These are phyloP conservation scores for Meredithiella fracta DNA, from an alignment of 2,329 filamentous ascomycete species.

Conservation along the genomic window DNA sequence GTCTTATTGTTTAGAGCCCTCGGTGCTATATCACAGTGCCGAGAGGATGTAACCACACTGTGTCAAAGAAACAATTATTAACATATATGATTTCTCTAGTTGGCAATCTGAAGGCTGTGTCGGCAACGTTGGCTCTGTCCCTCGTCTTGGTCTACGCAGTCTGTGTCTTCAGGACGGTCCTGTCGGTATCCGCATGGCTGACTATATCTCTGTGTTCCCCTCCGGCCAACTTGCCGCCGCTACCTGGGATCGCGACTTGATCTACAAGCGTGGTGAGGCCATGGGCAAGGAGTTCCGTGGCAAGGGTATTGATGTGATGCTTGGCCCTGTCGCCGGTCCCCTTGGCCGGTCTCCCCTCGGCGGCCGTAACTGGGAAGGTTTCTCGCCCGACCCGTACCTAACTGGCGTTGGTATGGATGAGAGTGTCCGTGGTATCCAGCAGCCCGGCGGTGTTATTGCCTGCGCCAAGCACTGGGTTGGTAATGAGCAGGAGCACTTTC, in stretches of 20 bases:
- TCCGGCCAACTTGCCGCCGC: conserved; percentile 65
- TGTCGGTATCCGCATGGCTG: conserved; percentile 58
- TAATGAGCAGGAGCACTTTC: conserved; percentile 69
- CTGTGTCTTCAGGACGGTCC: conserved; percentile 83
- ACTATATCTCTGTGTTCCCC: conserved; percentile 69
- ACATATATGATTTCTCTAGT: conserved; percentile 16
- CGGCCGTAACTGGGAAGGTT: conserved; percentile 48
- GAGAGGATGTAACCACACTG: not conserved
- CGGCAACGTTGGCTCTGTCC: conserved; percentile 56
- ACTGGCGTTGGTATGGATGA: conserved; percentile 56
- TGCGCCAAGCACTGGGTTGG: conserved; percentile 63
- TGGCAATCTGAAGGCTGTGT: conserved; percentile 52
- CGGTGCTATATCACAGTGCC: not conserved
- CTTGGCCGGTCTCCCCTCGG: conserved; percentile 30
- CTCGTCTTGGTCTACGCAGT: conserved; percentile 50
- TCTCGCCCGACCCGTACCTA: conserved; percentile 56
- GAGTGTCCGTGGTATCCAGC: conserved; percentile 67
- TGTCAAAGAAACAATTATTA: not conserved
- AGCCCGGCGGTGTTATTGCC: conserved; percentile 65
- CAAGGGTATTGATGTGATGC: conserved; percentile 61
- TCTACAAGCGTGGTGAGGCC: conserved; percentile 33
- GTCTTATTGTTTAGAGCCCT: not conserved
- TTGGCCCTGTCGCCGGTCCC: conserved; percentile 34
- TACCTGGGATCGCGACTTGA: conserved; percentile 61
- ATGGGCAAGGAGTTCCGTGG: conserved; percentile 47